These are phyloP conservation scores for Hypoxylon crocopeplum DNA, from an alignment of 495 filamentous ascomycete genomes.

Conservation along the genomic window DNA sequence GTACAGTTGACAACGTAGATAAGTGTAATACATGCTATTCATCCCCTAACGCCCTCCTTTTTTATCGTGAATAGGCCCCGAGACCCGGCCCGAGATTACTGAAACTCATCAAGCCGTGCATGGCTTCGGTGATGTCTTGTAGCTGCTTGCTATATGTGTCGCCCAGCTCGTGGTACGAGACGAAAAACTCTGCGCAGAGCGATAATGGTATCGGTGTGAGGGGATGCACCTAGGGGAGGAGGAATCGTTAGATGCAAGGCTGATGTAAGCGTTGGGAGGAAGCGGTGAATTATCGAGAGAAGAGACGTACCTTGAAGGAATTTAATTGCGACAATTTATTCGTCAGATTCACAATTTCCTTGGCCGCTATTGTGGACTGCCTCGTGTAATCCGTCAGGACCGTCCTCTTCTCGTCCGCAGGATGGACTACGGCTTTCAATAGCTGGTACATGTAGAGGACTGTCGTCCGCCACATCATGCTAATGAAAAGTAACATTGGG, in stretches of 20 bases:
- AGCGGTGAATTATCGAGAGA: neutral
- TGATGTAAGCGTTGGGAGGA: neutral
- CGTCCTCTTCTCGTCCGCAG: conserved; percentile 34
- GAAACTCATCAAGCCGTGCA: conserved; percentile 36
- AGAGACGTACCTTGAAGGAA: conserved; percentile 51
- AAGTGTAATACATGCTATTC: conserved; percentile 3
- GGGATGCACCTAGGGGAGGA: conserved; percentile 28
- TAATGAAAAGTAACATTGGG: conserved; percentile 53
- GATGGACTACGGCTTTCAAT: conserved; percentile 29
- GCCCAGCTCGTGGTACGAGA: conserved; percentile 27
- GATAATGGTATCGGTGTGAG: conserved; percentile 34
- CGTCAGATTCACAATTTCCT: conserved; percentile 50
- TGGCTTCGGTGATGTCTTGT: conserved; percentile 32
- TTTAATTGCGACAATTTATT: conserved; percentile 52
- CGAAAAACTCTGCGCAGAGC: conserved; percentile 31
- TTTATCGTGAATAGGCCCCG: conserved; percentile 21
- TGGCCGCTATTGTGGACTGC: conserved; percentile 48
- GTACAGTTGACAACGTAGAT: neutral
- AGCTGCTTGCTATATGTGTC: conserved; percentile 34
- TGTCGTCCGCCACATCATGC: conserved; percentile 55
- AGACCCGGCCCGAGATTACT: conserved; percentile 34
- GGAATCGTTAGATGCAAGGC: neutral
- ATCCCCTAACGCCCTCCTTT: neutral
- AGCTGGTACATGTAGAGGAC: conserved; percentile 52
- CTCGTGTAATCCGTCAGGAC: conserved; percentile 42